Percentiles rank a stretch among this genome's conserved stretches.
Conservation (phyloP, 441 rosid genomes). For the Arabidopsis lyrata region DNA sequence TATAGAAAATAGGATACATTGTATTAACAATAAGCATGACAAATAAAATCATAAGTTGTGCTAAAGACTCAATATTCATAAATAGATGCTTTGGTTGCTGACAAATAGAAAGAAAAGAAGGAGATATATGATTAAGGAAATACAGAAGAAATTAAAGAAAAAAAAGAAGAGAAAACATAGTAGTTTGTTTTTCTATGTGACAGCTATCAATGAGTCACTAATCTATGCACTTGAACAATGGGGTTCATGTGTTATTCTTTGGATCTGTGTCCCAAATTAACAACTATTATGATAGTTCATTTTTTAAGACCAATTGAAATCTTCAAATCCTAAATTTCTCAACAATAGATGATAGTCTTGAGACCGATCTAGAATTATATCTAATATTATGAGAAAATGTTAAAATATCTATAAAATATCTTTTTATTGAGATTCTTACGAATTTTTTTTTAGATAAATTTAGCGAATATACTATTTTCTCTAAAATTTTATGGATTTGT, state of each 20-base stretch:
- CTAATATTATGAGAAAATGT: not conserved
- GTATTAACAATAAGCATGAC: constrained; percentile 14
- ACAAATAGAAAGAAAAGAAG: not conserved
- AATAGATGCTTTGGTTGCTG: constrained; percentile 33
- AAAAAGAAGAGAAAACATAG: constrained; percentile 31
- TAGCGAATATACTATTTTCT: no score
- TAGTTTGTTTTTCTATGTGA: constrained; percentile 36
- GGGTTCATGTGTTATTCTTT: constrained; percentile 46
- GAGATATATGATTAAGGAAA: constrained; percentile 24
- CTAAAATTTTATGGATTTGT: no score
- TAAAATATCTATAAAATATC: not conserved
- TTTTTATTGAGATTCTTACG: no score
- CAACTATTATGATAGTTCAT: constrained; percentile 12
- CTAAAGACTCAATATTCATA: constrained; percentile 11
- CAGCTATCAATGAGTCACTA: constrained; percentile 46
- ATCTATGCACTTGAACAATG: constrained; percentile 46
- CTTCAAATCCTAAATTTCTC: not conserved
- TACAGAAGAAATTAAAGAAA: constrained; percentile 28
- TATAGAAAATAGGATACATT: constrained; percentile 28
- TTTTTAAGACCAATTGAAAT: not conserved
- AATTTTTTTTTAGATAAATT: no score
- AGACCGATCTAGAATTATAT: not conserved
- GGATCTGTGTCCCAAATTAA: constrained; percentile 37
- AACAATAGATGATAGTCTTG: not conserved
- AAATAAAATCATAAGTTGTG: not conserved